phyloP scores from a whole-genome alignment of 305 asterid species.

The Stenogyne calaminthoides region DNA sequence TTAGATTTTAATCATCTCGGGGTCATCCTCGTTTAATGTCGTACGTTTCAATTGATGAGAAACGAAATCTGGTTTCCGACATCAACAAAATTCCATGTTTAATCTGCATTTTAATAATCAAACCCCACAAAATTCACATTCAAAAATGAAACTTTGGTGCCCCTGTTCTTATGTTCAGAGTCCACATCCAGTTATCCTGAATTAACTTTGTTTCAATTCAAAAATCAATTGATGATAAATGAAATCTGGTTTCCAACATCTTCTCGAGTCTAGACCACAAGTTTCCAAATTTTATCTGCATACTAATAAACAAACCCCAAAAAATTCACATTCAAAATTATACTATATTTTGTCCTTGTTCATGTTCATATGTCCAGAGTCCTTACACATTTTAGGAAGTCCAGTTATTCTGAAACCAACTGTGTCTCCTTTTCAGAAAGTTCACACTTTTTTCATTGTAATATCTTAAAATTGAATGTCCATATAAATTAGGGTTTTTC shows the following conservation, averaged over 20 bases:
- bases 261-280: neutral
- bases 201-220: neutral
- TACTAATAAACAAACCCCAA: neutral
- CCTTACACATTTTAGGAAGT: conserved; percentile 10
- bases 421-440: neutral
- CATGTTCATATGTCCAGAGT: conserved; percentile 24
- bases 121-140: neutral
- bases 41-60: neutral
- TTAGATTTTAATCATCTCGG: neutral
- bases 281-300: neutral
- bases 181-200: conserved; percentile 24
- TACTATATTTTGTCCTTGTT: conserved; percentile 9
- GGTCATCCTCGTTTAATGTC: neutral
- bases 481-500: conserved; percentile 23
- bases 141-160: neutral
- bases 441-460: neutral
- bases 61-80: neutral
- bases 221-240: neutral
- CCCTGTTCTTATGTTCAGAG: conserved; percentile 26
- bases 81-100: neutral
- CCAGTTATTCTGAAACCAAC: conserved; percentile 15
- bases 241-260: neutral
- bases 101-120: neutral
- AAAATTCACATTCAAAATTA: neutral
- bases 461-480: conserved; percentile 7